A percentile compares a stretch with the other conserved stretches of the same genome.
These are phyloP conservation scores for Petasospora fabianii DNA, from an alignment of 1,139 yeast genomes.

Conservation along the genomic window DNA sequence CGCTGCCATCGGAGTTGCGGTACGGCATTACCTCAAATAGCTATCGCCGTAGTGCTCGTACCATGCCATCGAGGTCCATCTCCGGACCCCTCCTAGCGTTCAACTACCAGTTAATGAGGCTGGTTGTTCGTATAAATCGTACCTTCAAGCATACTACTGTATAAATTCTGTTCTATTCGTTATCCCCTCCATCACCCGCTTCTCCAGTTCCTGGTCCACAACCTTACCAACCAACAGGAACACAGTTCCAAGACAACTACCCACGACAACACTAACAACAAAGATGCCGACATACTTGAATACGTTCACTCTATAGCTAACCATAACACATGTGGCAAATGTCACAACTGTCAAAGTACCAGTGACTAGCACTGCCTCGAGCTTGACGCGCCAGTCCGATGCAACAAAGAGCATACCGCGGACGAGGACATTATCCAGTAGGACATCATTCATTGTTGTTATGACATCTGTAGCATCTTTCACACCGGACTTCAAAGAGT, in stretches of 20 bases:
- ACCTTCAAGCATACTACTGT: too few relatives aligned
- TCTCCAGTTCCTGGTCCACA: slow-evolving; percentile 2
- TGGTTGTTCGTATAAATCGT: too few relatives aligned
- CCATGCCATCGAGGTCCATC: too few relatives aligned
- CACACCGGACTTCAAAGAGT: slow-evolving; percentile 3
- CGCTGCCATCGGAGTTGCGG: not conserved
- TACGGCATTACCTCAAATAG: not conserved
- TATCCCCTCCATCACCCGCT: too few relatives aligned
- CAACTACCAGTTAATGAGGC: too few relatives aligned
- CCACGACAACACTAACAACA: slow-evolving; percentile 7
- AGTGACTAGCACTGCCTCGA: slow-evolving; percentile 4
- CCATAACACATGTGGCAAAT: slow-evolving; percentile 4
- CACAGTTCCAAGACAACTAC: slow-evolving; percentile 8
- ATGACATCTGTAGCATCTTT: slow-evolving; percentile 10
- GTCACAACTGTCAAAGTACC: not conserved
- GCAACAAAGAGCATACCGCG: slow-evolving; percentile 10
- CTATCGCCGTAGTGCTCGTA: not conserved
- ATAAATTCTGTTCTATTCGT: too few relatives aligned
- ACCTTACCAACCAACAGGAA: slow-evolving; percentile 9
- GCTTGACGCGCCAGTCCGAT: not conserved
- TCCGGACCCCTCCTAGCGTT: too few relatives aligned
- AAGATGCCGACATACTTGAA: slow-evolving; percentile 15
- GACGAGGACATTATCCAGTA: slow-evolving; percentile 12
- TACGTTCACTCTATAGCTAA: slow-evolving; percentile 11
- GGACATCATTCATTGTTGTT: slow-evolving; percentile 7